Percentiles rank a stretch among this genome's conserved stretches.
Conservation (phyloP, 1,284 basidiomycete genomes). For the Veloporphyrellus conicus region DNA sequence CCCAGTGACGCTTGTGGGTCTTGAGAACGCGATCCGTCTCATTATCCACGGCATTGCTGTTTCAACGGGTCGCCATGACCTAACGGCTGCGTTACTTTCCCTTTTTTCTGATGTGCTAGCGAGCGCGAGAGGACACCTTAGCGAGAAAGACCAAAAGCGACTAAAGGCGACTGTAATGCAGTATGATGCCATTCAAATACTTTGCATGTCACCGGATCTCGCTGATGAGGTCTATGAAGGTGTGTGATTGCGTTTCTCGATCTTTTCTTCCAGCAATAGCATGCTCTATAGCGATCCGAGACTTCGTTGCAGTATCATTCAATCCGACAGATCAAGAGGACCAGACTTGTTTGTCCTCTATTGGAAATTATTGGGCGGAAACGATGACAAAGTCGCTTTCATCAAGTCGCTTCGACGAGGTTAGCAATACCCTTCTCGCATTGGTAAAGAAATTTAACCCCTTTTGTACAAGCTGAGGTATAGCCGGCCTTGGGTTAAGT, state of each 20-base stretch:
- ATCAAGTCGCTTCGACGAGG: conserved; percentile 11
- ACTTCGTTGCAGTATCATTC: conserved; percentile 28
- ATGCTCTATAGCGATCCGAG: conserved; percentile 27
- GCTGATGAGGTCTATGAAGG: conserved; percentile 31
- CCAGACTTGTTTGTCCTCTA: conserved; percentile 25
- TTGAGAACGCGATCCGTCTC: conserved; percentile 38
- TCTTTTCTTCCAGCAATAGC: conserved; percentile 1
- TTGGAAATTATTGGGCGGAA: conserved; percentile 34
- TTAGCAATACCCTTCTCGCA: conserved; percentile 7
- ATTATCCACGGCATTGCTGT: conserved; percentile 38
- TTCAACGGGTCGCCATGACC: conserved; percentile 14
- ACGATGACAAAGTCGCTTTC: conserved; percentile 10
- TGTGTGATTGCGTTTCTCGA: conserved; percentile 21
- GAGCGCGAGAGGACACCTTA: conserved; percentile 26
- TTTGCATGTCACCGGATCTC: conserved; percentile 32
- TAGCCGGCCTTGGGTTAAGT: conserved; percentile 47
- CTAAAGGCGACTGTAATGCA: conserved; percentile 43
- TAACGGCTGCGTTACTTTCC: conserved; percentile 29
- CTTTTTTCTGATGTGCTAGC: conserved; percentile 38
- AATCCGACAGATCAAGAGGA: conserved; percentile 26
- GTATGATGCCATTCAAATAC: conserved; percentile 28
- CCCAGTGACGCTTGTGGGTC: conserved; percentile 22
- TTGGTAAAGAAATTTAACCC: not conserved
- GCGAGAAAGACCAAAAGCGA: conserved; percentile 23
- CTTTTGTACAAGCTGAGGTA: conserved; percentile 30